Conservation (phyloP, 1,284 basidiomycete genomes). For the Ustilago curta region DNA sequence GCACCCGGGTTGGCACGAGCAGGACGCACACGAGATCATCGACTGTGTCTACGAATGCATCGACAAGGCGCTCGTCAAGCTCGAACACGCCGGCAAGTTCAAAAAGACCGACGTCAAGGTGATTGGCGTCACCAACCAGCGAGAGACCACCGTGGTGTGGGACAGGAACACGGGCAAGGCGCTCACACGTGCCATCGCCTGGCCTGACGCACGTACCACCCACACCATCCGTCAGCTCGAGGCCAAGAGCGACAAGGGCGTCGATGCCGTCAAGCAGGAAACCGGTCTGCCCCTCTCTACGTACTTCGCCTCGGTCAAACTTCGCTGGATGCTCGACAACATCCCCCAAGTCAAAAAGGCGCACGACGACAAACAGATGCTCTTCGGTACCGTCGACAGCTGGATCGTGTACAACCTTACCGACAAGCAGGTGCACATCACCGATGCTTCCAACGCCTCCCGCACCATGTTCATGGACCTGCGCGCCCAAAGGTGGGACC, state of each 20-base stretch:
- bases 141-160: conserved; percentile 96
- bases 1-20: conserved; percentile 86
- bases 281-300: conserved; percentile 72
- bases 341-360: conserved; percentile 82
- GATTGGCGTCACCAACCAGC: conserved; percentile 97
- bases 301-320: conserved; percentile 95
- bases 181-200: conserved; percentile 87
- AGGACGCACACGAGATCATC: conserved; percentile 87
- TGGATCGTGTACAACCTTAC: conserved; percentile 94
- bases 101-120: conserved; percentile 84
- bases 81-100: conserved; percentile 80
- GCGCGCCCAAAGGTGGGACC: conserved; percentile 84
- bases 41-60: conserved; percentile 83
- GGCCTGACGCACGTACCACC: conserved; percentile 93
- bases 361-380: conserved; percentile 82
- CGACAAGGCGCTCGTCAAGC: conserved; percentile 77
- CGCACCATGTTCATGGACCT: conserved; percentile 93
- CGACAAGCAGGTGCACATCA: conserved; percentile 86
- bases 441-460: conserved; percentile 96
- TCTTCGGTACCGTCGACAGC: conserved; percentile 94
- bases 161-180: conserved; percentile 88
- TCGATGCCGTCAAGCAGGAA: conserved; percentile 75
- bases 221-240: conserved; percentile 83
- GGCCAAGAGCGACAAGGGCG: conserved; percentile 79
- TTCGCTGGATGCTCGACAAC: conserved; percentile 96